Evolutionary conservation across 805 yeast genomes (phyloP), one percentile per base, ranked within the genome.

Genomic region (Maudiozyma pseudohumilis): DNA sequence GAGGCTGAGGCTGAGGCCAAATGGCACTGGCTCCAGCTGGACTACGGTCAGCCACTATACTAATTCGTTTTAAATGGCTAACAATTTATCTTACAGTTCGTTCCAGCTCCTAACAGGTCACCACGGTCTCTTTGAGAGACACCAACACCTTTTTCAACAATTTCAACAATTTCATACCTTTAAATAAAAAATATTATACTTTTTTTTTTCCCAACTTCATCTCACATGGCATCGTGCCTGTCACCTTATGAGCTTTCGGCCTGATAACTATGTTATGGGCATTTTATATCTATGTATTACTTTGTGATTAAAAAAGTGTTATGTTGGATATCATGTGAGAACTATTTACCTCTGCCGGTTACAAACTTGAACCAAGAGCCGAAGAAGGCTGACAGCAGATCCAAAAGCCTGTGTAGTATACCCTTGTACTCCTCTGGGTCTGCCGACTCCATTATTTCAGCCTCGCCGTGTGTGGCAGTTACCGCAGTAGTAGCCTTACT

Each of bases 1-100:
- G 40, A 43, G 17, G 58, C 61, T n/a, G 47, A 46, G 9, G 49
- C 53, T 13, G 48, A 48, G 18, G 56, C 59, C 8, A 40, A 43
- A 19, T 51, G 58, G 58, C 49, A 46, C 33, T 55, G 60, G 60
- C 36, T 55, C 18, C 36, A 40, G 16, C 40, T 55, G 27, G 38
- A 29, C 31, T 45, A 40, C 33, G 59, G 59, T 35, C 55, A 53
- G 46, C 56, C 56, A 26, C 34, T 53, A 40, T 39, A 39, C 46
- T 46, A 43, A 36, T 3, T 20, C 22, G 6, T 15, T 8, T 8
- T 26, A n/a, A n/a, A n/a, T n/a, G n/a, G n/a, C n/a, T n/a, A n/a
- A n/a, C n/a, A 23, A 11, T 11, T 9, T 23, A 8, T 23, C 11
- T 9, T 23, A 9, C 25, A 23, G 11, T 23, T 23, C 25, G 10